These are phyloP conservation scores for Coemansia sp. DNA, from an alignment of 192 early-diverging fungal genomes.

Conservation along the genomic window DNA sequence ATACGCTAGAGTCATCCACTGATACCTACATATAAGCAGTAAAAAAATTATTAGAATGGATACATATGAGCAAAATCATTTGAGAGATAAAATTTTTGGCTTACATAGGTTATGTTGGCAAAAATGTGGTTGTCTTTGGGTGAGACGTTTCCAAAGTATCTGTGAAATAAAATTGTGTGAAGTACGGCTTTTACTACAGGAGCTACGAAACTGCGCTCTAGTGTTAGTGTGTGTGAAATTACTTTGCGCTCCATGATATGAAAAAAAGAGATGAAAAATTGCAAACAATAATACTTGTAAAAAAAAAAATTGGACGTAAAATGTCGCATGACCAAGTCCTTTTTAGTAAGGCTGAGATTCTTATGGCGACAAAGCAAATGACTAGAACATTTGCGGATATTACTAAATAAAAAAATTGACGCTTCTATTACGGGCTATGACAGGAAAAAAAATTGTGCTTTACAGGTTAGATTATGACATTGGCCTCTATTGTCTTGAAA, in stretches of 20 bases:
- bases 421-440: background rate
- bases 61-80: background rate
- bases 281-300: too few species aligned
- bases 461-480: too few species aligned
- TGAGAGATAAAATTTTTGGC: background rate
- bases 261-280: background rate
- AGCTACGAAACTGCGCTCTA: conserved; percentile 39
- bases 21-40: conserved; percentile 19
- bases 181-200: conserved; percentile 36
- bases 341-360: background rate
- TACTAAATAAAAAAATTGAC: background rate
- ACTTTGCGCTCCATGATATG: conserved; percentile 31
- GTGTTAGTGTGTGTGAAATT: conserved; percentile 24
- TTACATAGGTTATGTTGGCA: background rate
- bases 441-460: background rate
- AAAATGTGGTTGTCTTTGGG: conserved; percentile 33
- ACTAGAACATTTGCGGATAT: background rate
- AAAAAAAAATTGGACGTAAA: background rate
- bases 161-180: conserved; percentile 50
- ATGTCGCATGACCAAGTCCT: background rate
- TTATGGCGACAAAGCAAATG: conserved; percentile 5
- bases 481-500: too few species aligned
- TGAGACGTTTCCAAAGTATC: conserved; percentile 51
- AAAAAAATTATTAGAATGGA: too few species aligned
- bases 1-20: conserved; percentile 34